A percentile compares a stretch with the other conserved stretches of the same genome.
Conservation (phyloP, 768 basidiomycete genomes). For the Collybia sordida region DNA sequence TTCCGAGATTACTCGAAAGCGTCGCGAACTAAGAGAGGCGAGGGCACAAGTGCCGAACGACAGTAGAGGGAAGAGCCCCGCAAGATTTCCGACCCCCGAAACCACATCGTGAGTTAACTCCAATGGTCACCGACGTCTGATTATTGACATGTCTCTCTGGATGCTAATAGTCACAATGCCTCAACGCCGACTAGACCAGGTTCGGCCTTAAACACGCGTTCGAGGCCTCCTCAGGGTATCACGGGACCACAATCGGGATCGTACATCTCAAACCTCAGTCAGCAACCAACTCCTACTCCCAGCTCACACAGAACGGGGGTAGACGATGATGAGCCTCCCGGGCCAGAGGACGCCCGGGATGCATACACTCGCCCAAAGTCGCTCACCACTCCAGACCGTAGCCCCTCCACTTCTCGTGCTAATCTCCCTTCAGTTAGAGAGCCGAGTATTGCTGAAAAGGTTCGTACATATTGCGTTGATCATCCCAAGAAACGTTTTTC, state of each 20-base stretch:
- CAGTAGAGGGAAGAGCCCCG: not conserved
- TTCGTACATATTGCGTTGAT: not conserved
- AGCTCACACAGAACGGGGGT: conserved; percentile 18
- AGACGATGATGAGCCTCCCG: not conserved
- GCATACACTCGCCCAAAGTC: not conserved
- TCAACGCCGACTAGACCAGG: conserved; percentile 7
- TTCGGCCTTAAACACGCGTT: conserved; percentile 3
- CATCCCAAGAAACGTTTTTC: not conserved
- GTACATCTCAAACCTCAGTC: conserved; percentile 43
- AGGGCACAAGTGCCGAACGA: not conserved
- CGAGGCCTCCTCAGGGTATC: conserved; percentile 13
- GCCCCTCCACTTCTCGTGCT: not conserved
- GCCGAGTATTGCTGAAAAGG: conserved; percentile 1
- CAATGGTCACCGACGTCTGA: not conserved
- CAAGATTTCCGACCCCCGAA: conserved; percentile 6
- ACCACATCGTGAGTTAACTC: conserved; percentile 1
- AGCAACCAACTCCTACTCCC: conserved; percentile 51
- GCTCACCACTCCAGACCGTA: not conserved
- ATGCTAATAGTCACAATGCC: conserved; percentile 3
- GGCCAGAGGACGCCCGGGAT: not conserved
- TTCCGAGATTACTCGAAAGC: conserved; percentile 26
- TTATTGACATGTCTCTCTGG: not conserved
- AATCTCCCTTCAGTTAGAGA: not conserved
- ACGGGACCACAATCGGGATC: conserved; percentile 48
- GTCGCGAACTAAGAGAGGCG: conserved; percentile 19